A percentile compares a stretch with the other conserved stretches of the same genome.
Evolutionary conservation across 169 alveolate species (phyloP).

Genomic region (Plasmodium berghei): DNA sequence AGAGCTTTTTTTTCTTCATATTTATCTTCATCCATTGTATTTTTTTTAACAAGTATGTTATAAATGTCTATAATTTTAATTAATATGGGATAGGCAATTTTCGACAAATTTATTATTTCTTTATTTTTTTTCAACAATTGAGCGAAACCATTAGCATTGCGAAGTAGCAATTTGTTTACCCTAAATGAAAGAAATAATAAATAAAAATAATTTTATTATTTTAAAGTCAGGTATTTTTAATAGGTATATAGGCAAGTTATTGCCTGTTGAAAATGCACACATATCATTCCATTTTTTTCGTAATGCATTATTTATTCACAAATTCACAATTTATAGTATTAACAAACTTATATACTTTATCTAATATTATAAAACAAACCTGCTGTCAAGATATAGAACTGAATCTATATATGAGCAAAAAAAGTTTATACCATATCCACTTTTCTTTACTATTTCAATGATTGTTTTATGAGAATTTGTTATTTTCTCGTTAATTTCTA

Average conservation of each 20-base stretch:
- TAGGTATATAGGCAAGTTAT: too few relatives aligned
- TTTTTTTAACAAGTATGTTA: slow-evolving; percentile 5
- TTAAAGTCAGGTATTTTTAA: too few relatives aligned
- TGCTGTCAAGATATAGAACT: slow-evolving; percentile 51
- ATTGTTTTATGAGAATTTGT: slow-evolving; percentile 16
- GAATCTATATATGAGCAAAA: slow-evolving; percentile 60
- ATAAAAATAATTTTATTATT: background rate
- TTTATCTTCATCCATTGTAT: slow-evolving; percentile 26
- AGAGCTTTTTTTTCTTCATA: slow-evolving; percentile 45
- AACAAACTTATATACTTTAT: too few relatives aligned
- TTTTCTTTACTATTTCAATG: slow-evolving; percentile 25
- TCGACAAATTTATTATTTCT: slow-evolving; percentile 12
- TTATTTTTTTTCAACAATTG: slow-evolving; percentile 20
- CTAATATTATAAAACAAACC: background rate
- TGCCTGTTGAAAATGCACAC: too few relatives aligned
- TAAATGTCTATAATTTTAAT: slow-evolving; percentile 61
- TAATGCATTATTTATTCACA: too few relatives aligned
- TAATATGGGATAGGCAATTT: slow-evolving; percentile 48
- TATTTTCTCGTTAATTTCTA: slow-evolving; percentile 24
- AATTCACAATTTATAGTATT: too few relatives aligned
- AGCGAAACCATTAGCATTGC: slow-evolving; percentile 24
- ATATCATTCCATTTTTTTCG: too few relatives aligned
- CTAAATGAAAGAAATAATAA: slow-evolving; percentile 17
- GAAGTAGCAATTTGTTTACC: slow-evolving; percentile 31
- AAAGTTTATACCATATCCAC: slow-evolving; percentile 54